Conservation (phyloP, 768 basidiomycete species). For the Paxillus rubicundulus region DNA sequence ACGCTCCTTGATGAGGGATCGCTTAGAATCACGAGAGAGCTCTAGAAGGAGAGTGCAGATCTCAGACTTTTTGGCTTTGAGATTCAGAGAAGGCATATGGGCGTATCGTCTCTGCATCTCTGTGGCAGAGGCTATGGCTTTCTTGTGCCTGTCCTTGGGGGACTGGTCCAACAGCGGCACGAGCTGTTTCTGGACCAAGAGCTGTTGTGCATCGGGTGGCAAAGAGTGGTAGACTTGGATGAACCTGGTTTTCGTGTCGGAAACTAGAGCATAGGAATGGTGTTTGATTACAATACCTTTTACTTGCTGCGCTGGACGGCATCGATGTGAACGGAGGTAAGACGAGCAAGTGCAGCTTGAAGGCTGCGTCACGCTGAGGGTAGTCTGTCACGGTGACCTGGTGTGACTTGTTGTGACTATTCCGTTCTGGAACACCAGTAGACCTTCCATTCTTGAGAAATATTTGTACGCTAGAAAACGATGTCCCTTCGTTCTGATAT, state of each 20-base stretch:
- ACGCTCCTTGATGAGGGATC: slow-evolving; percentile 49
- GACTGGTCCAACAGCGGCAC: slow-evolving; percentile 46
- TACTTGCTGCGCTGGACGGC: slow-evolving; percentile 17
- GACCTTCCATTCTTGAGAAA: background rate
- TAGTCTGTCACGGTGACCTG: background rate
- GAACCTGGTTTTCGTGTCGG: slow-evolving; percentile 36
- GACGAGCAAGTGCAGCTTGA: too few relatives aligned
- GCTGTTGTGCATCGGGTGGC: slow-evolving; percentile 51
- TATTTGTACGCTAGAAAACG: background rate
- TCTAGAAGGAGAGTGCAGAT: slow-evolving; percentile 51
- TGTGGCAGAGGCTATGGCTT: slow-evolving; percentile 41
- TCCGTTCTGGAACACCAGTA: too few relatives aligned
- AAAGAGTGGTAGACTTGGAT: slow-evolving; percentile 45
- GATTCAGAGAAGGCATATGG: slow-evolving; percentile 48
- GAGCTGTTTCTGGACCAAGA: slow-evolving; percentile 49
- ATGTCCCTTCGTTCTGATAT: background rate
- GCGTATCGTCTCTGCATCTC: slow-evolving; percentile 38
- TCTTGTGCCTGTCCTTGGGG: slow-evolving; percentile 39
- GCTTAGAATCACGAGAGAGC: slow-evolving; percentile 52
- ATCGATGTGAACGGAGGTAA: background rate
- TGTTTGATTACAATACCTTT: slow-evolving; percentile 5
- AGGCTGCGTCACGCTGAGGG: background rate
- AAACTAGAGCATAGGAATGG: background rate
- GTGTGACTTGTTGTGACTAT: background rate
- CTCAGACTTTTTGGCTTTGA: slow-evolving; percentile 54